Base-by-base conservation (phyloP, 352 stramenopile species). In the Globisporangium parvum region DNA sequence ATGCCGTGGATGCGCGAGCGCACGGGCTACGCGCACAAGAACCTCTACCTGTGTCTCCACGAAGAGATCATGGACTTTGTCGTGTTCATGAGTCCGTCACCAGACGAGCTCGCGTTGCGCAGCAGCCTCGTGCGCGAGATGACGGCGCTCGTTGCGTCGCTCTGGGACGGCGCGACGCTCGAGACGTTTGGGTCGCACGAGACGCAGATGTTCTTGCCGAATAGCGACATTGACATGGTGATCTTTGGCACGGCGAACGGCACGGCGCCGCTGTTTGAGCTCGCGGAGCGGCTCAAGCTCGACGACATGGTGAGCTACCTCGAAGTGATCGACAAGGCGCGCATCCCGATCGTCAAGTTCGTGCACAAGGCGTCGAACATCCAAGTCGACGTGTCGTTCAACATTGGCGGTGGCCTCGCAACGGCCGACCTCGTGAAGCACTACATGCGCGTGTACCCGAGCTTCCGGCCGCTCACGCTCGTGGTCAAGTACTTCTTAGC, bases 1-100 rank as follows among this genome's bases (percentile, higher is more conserved):
- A 70, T 80, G 55, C 83, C 80, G 8, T 93, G 83, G 83, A 93
- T 91, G 80, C 57, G 65, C 4, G 57, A 81, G 15, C 69, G 75
- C 57, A 69, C 62, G 42, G 71, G 78, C 6, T 93, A 90, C 55
- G 71, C 63, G 42, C 57, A 78, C 54, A 60, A 54, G 35, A 93
- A 93, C 47, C 63, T 92, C 31, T 93, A 97, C 49, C 67, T 96
- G 40, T 79, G 75, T 58, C 71, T 98, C 10, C 95, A 98, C 69
- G 93, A 98, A 57, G 95, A 98, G 79, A 97, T 98, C 63, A 86
- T 98, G 53, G 82, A 95, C 52, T 98, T 98, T 86, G 79, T 88
- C 37, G 72, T 73, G 21, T 86, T 98, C 37, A 91, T 98, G 67
- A 88, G 86, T 60, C 92, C 91, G 10, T 88, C 76, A 0, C 45